A percentile compares a stretch with the other conserved stretches of the same genome.
Evolutionary conservation across 345 rosid species (phyloP).

Genomic region (Eucalyptus leucophloia): DNA sequence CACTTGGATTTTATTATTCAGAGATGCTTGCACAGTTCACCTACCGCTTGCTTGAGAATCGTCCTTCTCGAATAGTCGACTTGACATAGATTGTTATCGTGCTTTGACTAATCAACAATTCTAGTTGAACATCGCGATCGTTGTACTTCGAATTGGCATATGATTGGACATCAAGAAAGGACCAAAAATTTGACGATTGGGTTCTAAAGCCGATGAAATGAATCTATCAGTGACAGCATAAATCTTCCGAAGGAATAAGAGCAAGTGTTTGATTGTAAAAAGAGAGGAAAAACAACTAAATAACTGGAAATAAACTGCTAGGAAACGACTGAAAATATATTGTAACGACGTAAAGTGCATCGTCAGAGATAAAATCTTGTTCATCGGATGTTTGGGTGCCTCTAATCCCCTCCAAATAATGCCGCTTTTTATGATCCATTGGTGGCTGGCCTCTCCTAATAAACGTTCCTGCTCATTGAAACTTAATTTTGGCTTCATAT

Average conservation of each 20-base stretch:
- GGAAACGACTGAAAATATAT: too few species aligned
- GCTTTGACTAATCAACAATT: background rate
- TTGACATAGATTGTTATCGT: background rate
- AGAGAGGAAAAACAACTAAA: background rate
- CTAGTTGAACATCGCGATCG: background rate
- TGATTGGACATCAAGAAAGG: background rate
- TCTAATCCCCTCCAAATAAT: too few species aligned
- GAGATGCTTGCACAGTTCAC: background rate
- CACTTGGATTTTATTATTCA: background rate
- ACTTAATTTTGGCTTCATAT: too few species aligned
- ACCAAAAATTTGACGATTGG: background rate
- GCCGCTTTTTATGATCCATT: too few species aligned
- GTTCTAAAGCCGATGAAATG: background rate
- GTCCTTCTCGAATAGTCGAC: background rate
- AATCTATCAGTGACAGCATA: background rate
- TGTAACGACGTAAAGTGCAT: too few species aligned
- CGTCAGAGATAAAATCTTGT: too few species aligned
- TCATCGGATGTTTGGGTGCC: too few species aligned
- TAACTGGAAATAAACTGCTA: background rate
- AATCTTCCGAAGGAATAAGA: background rate
- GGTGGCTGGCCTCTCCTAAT: too few species aligned
- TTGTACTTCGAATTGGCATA: background rate
- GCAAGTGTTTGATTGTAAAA: background rate
- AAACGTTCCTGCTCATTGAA: too few species aligned
- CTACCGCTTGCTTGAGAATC: background rate